Evolutionary conservation across 2,329 filamentous ascomycete genomes (phyloP).

Genomic region (Exophiala alcalophila): DNA sequence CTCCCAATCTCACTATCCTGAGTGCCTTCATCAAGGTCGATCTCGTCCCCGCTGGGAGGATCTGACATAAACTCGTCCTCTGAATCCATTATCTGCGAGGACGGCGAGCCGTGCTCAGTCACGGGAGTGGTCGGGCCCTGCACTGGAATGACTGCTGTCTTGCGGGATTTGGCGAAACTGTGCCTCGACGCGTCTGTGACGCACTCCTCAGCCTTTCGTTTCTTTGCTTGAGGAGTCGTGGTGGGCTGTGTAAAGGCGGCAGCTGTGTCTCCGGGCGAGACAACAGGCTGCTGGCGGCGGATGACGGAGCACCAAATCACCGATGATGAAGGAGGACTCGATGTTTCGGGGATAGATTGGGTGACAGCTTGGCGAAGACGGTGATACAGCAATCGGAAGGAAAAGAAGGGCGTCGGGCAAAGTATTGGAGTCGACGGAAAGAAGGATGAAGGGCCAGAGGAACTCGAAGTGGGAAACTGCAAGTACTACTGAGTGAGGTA

Average conservation of each 20-base stretch:
- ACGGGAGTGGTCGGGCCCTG: slow-evolving; percentile 50
- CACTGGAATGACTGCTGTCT: slow-evolving; percentile 30
- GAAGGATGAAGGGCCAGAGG: too few species aligned
- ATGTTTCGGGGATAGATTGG: background rate
- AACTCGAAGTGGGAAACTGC: too few species aligned
- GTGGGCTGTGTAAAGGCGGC: slow-evolving; percentile 35
- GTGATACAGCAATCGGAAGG: too few species aligned
- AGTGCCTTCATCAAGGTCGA: slow-evolving; percentile 63
- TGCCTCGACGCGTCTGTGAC: slow-evolving; percentile 31
- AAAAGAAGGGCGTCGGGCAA: too few species aligned
- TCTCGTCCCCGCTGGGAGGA: slow-evolving; percentile 70
- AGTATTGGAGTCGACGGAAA: too few species aligned
- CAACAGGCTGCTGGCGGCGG: slow-evolving; percentile 24
- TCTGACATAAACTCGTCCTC: slow-evolving; percentile 91
- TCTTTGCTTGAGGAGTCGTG: slow-evolving; percentile 53
- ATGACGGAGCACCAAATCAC: slow-evolving; percentile 10
- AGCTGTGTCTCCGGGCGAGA: slow-evolving; percentile 29
- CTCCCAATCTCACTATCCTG: slow-evolving; percentile 66
- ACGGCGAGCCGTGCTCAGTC: slow-evolving; percentile 42
- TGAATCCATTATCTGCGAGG: slow-evolving; percentile 71
- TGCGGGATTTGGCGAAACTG: slow-evolving; percentile 35
- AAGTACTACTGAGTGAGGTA: too few species aligned
- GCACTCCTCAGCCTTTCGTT: slow-evolving; percentile 53
- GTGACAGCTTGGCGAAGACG: background rate
- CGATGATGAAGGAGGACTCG: background rate